Evolutionary conservation across 257 asterid species (phyloP), one percentile per base, ranked within the genome.

Genomic region (Penstemon eatonii): DNA sequence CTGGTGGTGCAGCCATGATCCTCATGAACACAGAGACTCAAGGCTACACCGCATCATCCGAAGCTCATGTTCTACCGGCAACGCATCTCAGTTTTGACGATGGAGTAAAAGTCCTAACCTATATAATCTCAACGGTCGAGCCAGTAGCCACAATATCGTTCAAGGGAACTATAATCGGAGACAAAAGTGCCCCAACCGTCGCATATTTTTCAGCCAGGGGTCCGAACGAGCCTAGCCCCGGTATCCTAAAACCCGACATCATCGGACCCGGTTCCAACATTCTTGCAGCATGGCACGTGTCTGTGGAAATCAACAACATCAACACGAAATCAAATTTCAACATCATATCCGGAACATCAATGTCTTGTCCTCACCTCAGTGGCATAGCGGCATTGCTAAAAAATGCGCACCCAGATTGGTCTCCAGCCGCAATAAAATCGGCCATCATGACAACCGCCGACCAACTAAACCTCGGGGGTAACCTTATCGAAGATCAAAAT

Each of bases 1-100:
- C 73, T 3, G 73, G 65, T 38, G 73, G 73, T 3, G 65, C 46
- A 3, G 73, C 73, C 39, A 68, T 68, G 73, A 68, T 68, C 33
- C 65, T 68, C 43, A 59, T 68, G 5, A 68, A 68, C 65, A 3
- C 0, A 19, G 44, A 6, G 57, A 0, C 3, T 13, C 18, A 56
- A 4, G 73, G 65, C 15, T 68, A 44, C 45, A 68, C 13, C 55
- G 56, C 56, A 5, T 3, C 0, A 19, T 47, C 73, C 6, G 9
- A 56, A 0, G 7, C 73, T 36, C 57, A 68, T 56, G 73, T 56
- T 44, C 55, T 68, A 13, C 66, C 73, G 1, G 56, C 57, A 6
- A 56, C 73, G 7, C n/a, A 68, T 36, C 65, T 68, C 8, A 68
- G 18, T 4, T 56, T 56, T n/a, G 38, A 36, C 6, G 73, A 60